Percentiles rank a stretch among this genome's conserved stretches.
These are phyloP conservation scores for Epichloe bromicola DNA, from an alignment of 2,329 filamentous ascomycete genomes.

Conservation along the genomic window DNA sequence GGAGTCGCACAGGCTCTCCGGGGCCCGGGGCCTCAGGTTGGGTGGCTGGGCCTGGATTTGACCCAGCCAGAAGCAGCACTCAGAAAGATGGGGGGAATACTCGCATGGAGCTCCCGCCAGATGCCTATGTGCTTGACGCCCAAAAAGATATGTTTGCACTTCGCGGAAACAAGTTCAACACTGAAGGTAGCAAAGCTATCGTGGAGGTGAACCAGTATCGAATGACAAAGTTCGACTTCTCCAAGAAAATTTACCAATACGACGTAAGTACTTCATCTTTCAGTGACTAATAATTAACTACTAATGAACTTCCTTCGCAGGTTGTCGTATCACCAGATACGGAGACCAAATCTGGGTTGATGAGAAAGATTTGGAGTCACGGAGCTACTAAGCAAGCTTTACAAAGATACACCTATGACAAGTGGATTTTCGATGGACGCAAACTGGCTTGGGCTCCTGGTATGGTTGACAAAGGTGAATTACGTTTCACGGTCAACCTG, in stretches of 20 bases:
- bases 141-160: constrained; percentile 23
- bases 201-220: constrained; percentile 64
- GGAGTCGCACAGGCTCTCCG: not conserved
- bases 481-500: constrained; percentile 54
- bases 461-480: constrained; percentile 30
- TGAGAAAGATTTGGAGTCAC: constrained; percentile 66
- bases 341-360: constrained; percentile 48
- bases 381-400: constrained; percentile 43
- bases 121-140: constrained; percentile 33
- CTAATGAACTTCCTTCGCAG: constrained; percentile 25
- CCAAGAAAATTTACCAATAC: constrained; percentile 62
- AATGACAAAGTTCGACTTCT: constrained; percentile 44
- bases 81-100: constrained; percentile 20
- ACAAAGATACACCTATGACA: constrained; percentile 26
- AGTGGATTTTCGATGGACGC: constrained; percentile 69
- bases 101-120: constrained; percentile 44
- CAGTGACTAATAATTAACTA: not conserved
- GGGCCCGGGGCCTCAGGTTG: constrained; percentile 11
- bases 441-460: constrained; percentile 64
- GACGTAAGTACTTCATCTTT: constrained; percentile 47
- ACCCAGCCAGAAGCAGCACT: constrained; percentile 26
- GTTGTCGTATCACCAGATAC: constrained; percentile 50
- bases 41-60: constrained; percentile 24
- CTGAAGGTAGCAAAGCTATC: constrained; percentile 38
- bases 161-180: constrained; percentile 35